Evolutionary conservation across 345 rosid genomes (phyloP).

Genomic region (Draba incana): DNA sequence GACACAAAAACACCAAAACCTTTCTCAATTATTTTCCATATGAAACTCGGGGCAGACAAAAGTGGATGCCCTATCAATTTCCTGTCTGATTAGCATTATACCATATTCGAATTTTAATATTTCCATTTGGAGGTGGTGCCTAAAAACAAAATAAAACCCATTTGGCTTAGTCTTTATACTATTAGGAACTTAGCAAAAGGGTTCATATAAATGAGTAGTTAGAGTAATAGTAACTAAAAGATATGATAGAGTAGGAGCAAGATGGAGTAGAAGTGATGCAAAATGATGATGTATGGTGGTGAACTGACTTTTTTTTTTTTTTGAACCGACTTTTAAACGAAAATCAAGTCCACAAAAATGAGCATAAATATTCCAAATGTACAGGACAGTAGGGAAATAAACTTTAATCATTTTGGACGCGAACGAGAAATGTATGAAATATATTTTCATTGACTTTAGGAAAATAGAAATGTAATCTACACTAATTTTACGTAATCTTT

Average conservation of each 20-base stretch:
- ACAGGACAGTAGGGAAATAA: no score
- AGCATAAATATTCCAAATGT: neutral
- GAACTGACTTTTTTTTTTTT: no score
- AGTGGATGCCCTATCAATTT: constrained; percentile 26
- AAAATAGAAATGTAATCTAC: neutral
- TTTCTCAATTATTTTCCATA: constrained; percentile 8
- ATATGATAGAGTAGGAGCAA: no score
- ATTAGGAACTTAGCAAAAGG: neutral
- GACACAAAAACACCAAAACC: constrained; percentile 19
- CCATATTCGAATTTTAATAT: constrained; percentile 1
- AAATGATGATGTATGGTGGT: neutral
- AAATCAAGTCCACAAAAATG: neutral
- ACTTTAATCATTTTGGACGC: neutral
- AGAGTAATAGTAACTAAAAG: no score
- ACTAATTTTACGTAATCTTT: constrained; percentile 2
- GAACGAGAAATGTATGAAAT: neutral
- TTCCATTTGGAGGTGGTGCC: neutral
- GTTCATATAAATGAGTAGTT: neutral
- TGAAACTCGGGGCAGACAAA: constrained; percentile 14
- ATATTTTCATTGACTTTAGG: neutral
- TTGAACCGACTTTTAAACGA: neutral
- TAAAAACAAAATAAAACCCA: no score
- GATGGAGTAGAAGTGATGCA: no score
- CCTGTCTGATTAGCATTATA: constrained; percentile 24
- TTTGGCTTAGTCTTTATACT: neutral